Evolutionary conservation across 768 basidiomycete species (phyloP), one percentile per base, ranked within the genome.

Genomic region (Tubosaeta brunneosetosa): DNA sequence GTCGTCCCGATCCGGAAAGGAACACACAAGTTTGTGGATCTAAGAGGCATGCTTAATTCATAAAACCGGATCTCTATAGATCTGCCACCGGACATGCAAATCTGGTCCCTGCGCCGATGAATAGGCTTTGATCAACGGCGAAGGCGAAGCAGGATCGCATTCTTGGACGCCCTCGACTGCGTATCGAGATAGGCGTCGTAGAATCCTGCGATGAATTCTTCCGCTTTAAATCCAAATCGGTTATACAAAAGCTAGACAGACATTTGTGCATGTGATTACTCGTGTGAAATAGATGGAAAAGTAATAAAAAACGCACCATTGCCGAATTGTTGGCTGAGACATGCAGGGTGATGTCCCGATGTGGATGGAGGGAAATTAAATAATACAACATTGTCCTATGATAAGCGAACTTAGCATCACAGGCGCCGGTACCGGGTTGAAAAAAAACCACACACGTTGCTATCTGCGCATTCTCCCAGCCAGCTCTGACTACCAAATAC

Each of bases 181-280:
- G 80, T 68, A 59, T 85, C 81, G n/a, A 91, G 73, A 64, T 91
- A 91, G 41, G 84, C 77, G 41, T 88, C 85, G 58, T 92, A 92
- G 61, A 92, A 91, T 17, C 86, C 87, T 19, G 80, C 82, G 19
- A 91, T 77, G 53, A 91, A 91, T 62, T 87, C 88, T 68, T 91
- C 89, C 0, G 87, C 86, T 59, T 92, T 91, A 76, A 92, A 91
- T 26, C 90, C 89, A 60, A 92, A 91, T 46, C 82, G 84, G 56
- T 92, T 91, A 69, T 91, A 92, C 16, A 92, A 67, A 4, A 91
- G 70, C 88, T 90, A 8, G 9, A 31, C 26, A 17, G 17, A 17
- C 10, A 38, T 22, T 22, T 22, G 29, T 6, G 1, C 26, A 19
- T 36, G 55, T 2, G 33, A 52, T 16, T 44, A 17, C 56, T 12